Evolutionary conservation across 495 filamentous ascomycete species (phyloP).

Genomic region (Xylaria longipes): DNA sequence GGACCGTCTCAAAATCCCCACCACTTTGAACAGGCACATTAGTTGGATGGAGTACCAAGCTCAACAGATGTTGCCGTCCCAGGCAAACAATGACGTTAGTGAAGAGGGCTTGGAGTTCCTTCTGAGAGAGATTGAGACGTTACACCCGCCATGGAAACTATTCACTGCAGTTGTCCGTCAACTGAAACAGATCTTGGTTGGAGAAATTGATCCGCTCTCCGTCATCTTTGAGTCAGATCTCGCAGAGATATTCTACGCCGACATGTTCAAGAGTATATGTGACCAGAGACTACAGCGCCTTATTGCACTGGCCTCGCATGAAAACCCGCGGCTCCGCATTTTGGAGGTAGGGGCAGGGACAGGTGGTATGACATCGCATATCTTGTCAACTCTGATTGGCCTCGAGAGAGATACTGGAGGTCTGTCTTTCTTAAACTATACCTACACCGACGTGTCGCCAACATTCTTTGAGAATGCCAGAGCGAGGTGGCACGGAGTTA

Average conservation of each 20-base stretch:
- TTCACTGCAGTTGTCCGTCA: constrained; percentile 36
- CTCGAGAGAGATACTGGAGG: constrained; percentile 33
- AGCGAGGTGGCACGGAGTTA: constrained; percentile 28
- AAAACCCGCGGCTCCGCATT: constrained; percentile 50
- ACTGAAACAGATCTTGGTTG: constrained; percentile 48
- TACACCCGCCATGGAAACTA: constrained; percentile 37
- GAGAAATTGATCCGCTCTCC: constrained; percentile 47
- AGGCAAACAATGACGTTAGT: neutral
- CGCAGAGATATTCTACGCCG: constrained; percentile 37
- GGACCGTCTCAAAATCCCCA: constrained; percentile 21
- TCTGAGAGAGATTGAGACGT: constrained; percentile 28
- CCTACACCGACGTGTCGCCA: constrained; percentile 61
- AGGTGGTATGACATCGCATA: constrained; percentile 42
- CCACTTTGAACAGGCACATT: constrained; percentile 31
- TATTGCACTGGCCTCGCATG: constrained; percentile 40
- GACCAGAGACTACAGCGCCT: constrained; percentile 33
- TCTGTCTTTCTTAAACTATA: constrained; percentile 43
- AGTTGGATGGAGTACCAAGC: constrained; percentile 37
- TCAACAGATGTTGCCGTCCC: neutral
- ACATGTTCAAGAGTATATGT: constrained; percentile 33
- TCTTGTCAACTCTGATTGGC: constrained; percentile 32
- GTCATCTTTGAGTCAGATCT: constrained; percentile 37
- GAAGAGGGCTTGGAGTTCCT: constrained; percentile 23
- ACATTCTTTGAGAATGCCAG: constrained; percentile 55
- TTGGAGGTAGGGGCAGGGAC: constrained; percentile 59